Percentiles rank a stretch among this genome's conserved stretches.
phyloP scores from a whole-genome alignment of 306 rosid genomes.

The Cucumis melo region DNA sequence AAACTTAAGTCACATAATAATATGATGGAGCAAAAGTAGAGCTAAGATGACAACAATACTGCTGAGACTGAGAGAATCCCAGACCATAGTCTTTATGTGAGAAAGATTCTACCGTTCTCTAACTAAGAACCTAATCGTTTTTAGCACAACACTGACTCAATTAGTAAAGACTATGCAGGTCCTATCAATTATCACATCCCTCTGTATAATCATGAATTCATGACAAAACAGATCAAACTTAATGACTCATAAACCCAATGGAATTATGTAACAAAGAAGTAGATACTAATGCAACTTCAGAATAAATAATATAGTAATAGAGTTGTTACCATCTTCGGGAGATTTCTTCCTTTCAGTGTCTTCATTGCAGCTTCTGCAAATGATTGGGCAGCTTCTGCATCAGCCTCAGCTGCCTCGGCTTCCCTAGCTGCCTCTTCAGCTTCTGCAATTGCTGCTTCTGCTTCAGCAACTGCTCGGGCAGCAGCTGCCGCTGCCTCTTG shows the following conservation, averaged over 20 bases:
- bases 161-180: neutral
- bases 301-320: neutral
- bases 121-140: neutral
- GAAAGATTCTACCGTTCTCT: neutral
- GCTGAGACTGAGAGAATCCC: neutral
- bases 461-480: slow-evolving; percentile 81
- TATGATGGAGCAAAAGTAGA: neutral
- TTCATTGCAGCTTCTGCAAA: slow-evolving; percentile 67
- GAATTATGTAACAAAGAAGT: neutral
- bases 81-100: neutral
- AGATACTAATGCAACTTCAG: neutral
- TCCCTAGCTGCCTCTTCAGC: slow-evolving; percentile 87
- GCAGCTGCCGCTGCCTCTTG: slow-evolving; percentile 76
- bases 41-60: neutral
- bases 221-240: neutral
- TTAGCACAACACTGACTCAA: neutral
- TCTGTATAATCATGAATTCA: neutral
- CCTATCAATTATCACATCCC: neutral
- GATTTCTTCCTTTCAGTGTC: slow-evolving; percentile 43
- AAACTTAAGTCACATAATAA: neutral
- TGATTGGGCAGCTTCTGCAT: slow-evolving; percentile 74
- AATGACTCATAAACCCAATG: neutral
- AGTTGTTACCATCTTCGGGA: slow-evolving; percentile 54
- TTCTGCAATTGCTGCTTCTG: slow-evolving; percentile 80
- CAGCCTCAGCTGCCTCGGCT: slow-evolving; percentile 94